These are phyloP conservation scores for Penicillium parvum DNA, from an alignment of 495 filamentous ascomycete species.

Conservation along the genomic window DNA sequence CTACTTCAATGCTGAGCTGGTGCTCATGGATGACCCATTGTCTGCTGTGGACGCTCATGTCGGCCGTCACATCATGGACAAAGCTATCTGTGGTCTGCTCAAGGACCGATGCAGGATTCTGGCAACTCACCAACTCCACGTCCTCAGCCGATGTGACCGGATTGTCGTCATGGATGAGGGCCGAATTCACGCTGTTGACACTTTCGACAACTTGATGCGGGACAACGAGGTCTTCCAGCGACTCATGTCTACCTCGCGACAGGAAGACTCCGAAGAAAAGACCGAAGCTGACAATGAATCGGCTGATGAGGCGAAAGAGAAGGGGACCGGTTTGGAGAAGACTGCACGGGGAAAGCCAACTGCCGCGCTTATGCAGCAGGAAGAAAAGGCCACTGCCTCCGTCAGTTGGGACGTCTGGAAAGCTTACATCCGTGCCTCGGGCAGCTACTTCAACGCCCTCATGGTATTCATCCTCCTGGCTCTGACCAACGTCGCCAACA, in stretches of 20 bases:
- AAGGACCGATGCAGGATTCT: constrained; percentile 86
- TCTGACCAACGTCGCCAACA: constrained; percentile 73
- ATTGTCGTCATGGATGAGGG: constrained; percentile 91
- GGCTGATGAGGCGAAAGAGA: constrained; percentile 47
- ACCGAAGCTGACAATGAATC: constrained; percentile 40
- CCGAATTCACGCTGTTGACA: constrained; percentile 75
- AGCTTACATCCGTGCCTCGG: constrained; percentile 76
- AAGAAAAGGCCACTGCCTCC: constrained; percentile 78
- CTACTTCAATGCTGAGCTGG: constrained; percentile 75
- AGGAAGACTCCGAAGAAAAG: constrained; percentile 59
- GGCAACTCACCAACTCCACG: constrained; percentile 92
- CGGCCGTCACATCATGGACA: constrained; percentile 91
- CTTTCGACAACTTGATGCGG: constrained; percentile 79
- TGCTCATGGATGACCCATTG: constrained; percentile 81
- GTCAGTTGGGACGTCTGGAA: constrained; percentile 81
- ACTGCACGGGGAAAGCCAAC: constrained; percentile 53
- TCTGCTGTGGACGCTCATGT: constrained; percentile 84
- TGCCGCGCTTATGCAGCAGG: constrained; percentile 77
- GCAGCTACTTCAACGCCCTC: constrained; percentile 64
- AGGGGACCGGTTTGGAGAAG: constrained; percentile 42
- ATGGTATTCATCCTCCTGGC: constrained; percentile 62
- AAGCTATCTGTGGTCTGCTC: constrained; percentile 85
- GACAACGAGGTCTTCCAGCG: constrained; percentile 68
- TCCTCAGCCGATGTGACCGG: constrained; percentile 82
- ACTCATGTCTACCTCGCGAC: constrained; percentile 77